phyloP scores from a whole-genome alignment of 495 filamentous ascomycete genomes.

The Bathelium albidoporum region DNA sequence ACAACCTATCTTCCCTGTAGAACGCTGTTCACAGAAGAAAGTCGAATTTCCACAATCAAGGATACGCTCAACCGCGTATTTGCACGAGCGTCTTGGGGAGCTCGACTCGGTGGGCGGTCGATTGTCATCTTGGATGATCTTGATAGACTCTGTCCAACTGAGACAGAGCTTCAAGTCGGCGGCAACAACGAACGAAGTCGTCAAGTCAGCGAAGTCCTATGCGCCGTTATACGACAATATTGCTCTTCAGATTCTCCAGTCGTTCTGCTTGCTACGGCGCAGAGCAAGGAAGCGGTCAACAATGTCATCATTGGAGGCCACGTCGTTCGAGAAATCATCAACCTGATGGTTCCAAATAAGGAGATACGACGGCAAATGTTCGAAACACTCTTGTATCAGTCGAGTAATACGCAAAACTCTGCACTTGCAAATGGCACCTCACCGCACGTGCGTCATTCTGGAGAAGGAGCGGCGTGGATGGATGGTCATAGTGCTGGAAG shows the following conservation, averaged over 20 bases:
- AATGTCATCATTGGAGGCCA: slow-evolving; percentile 31
- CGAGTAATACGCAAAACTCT: not conserved
- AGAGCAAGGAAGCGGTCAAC: slow-evolving; percentile 65
- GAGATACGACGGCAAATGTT: slow-evolving; percentile 75
- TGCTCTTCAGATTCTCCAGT: slow-evolving; percentile 66
- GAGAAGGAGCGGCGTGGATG: slow-evolving; percentile 58
- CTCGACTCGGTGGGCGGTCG: slow-evolving; percentile 68
- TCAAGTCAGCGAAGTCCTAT: slow-evolving; percentile 83
- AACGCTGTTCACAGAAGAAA: slow-evolving; percentile 79
- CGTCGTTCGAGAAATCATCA: slow-evolving; percentile 41
- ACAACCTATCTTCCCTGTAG: slow-evolving; percentile 73
- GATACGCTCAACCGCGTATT: slow-evolving; percentile 76
- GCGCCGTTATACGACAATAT: slow-evolving; percentile 71
- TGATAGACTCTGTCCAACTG: slow-evolving; percentile 80
- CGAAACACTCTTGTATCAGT: slow-evolving; percentile 51
- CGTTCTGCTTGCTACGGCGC: slow-evolving; percentile 80
- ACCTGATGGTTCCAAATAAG: slow-evolving; percentile 80
- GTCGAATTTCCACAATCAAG: slow-evolving; percentile 76
- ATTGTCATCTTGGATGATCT: slow-evolving; percentile 86
- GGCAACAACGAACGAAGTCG: slow-evolving; percentile 83
- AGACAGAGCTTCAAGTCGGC: slow-evolving; percentile 86
- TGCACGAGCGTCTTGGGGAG: slow-evolving; percentile 80
- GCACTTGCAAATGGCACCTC: not conserved
- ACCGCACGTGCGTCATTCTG: not conserved
- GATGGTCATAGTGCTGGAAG: slow-evolving; percentile 47